Evolutionary conservation across 2,329 filamentous ascomycete species (phyloP), one percentile per base, ranked within the genome.

Genomic region (Colletotrichum lini): DNA sequence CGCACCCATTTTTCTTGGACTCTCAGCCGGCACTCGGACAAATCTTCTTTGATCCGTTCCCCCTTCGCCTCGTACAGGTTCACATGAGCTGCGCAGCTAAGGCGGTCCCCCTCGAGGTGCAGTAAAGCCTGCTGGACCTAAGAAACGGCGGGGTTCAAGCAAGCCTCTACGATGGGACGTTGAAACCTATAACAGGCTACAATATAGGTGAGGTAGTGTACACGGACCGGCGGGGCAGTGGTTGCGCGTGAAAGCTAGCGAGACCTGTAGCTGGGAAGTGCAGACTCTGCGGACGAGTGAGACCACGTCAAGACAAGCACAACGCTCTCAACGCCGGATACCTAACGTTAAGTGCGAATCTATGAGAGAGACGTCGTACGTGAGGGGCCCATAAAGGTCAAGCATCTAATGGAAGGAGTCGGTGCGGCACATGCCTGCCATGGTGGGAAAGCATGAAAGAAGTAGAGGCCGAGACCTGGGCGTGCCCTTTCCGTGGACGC

Each of bases 81-180:
- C 16, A 40, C 26, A 6, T 30, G 26, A 30, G 26, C 26, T 30
- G 26, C 26, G 26, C 26, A 30, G 26, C 26, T 30, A 30, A 30
- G 26, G 26, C 26, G 26, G 26, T 30, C 5, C 5, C 5, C 26
- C 26, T 30, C 45, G n/a, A 26, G 58, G 30, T n/a, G 58, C n/a
- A 35, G 21, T 21, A 38, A 21, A 35, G 45, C 58, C 45, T 61
- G 35, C 47, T 50, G 30, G 45, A 10, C 8, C n/a, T 30, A 18
- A 23, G 30, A 35, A 50, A 61, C 50, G 30, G 59, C 35, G 21
- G 59, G 47, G 30, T 35, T 35, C 21, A 61, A 52, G 40, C 45
- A 61, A 61, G 50, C 45, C 13, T 42, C 6, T 40, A 45, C n/a
- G 45, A 45, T 40, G 59, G 50, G 45, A 61, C 30, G n/a, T 23